Evolutionary conservation across 345 rosid species (phyloP).

Genomic region (Populus alba): DNA sequence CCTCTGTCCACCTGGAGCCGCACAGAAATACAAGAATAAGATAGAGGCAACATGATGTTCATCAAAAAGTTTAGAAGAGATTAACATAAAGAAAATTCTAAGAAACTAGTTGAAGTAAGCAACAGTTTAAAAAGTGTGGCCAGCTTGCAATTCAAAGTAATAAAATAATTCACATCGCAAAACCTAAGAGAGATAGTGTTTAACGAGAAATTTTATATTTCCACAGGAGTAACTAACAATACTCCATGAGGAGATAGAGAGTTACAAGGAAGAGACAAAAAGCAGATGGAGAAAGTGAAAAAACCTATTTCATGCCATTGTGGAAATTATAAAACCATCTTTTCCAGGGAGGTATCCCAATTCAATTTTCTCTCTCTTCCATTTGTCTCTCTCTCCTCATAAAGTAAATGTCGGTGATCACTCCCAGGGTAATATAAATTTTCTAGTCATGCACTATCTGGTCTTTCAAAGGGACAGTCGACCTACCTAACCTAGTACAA

Average conservation of each 20-base stretch:
- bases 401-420: background rate
- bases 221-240: background rate
- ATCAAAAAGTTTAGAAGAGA: background rate
- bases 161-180: background rate
- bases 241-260: background rate
- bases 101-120: background rate
- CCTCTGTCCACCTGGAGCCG: conserved; percentile 43
- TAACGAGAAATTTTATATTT: background rate
- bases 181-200: background rate
- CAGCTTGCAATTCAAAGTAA: background rate
- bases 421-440: background rate
- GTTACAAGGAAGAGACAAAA: background rate
- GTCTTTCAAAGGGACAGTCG: background rate
- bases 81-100: background rate
- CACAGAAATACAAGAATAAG: conserved; percentile 7
- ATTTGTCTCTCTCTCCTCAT: background rate
- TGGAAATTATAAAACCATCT: background rate
- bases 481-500: background rate
- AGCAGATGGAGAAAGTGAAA: background rate
- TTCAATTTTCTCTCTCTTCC: background rate
- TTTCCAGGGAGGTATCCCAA: background rate
- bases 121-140: background rate
- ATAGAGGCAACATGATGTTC: background rate
- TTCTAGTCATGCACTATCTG: background rate
- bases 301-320: background rate